A percentile compares a stretch with the other conserved stretches of the same genome.
These are phyloP conservation scores for Floccularia luteovirens DNA, from an alignment of 768 basidiomycete species.

Conservation along the genomic window DNA sequence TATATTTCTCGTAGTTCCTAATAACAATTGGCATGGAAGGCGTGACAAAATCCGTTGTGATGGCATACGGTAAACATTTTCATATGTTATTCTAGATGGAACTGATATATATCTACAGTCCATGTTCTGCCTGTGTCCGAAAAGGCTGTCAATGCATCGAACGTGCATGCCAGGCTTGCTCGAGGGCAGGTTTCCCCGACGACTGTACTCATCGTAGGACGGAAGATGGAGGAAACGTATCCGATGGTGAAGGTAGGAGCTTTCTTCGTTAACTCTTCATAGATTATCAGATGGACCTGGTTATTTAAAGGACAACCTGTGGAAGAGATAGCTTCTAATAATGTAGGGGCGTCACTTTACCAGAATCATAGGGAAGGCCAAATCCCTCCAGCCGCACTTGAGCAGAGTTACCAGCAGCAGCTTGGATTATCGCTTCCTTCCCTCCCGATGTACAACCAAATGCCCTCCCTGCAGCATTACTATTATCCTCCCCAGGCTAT, in stretches of 20 bases:
- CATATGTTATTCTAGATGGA: slow-evolving; percentile 3
- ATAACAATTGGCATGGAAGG: no score
- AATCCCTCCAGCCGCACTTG: no score
- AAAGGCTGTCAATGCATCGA: slow-evolving; percentile 48
- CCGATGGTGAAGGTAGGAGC: slow-evolving; percentile 15
- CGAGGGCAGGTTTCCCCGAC: slow-evolving; percentile 31
- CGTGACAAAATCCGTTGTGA: slow-evolving; percentile 59
- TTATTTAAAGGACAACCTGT: no score
- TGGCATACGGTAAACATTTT: slow-evolving; percentile 37
- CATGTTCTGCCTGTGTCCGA: slow-evolving; percentile 40
- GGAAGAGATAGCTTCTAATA: no score
- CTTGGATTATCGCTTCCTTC: slow-evolving; percentile 6
- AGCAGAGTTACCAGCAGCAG: no score
- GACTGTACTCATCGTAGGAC: slow-evolving; percentile 37
- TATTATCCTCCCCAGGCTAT: slow-evolving; percentile 13
- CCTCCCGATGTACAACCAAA: slow-evolving; percentile 16
- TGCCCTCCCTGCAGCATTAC: slow-evolving; percentile 14
- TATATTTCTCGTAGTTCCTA: slow-evolving; percentile 6
- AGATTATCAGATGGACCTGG: no score
- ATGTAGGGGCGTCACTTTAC: no score
- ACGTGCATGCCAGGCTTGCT: slow-evolving; percentile 36
- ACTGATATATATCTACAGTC: slow-evolving; percentile 22
- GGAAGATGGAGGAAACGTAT: slow-evolving; percentile 12
- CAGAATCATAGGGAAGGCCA: no score
- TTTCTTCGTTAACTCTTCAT: neutral